Conservation (phyloP, 176 grass and related monocot genomes). For the Hordeum marinum region DNA sequence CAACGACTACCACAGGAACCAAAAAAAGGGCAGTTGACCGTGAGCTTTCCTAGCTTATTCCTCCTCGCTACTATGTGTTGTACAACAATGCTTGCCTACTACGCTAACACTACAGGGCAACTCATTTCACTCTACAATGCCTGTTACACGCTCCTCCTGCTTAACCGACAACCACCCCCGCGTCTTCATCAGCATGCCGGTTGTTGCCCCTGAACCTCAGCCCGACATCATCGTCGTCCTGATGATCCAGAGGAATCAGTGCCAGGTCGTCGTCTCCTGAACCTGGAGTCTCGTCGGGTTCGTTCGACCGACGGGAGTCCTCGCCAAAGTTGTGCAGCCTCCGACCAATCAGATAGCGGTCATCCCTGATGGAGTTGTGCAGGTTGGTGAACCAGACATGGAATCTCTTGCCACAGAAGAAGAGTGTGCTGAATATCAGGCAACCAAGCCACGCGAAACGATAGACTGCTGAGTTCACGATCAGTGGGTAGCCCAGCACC, state of each 20-base stretch:
- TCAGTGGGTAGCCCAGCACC: constrained; percentile 72
- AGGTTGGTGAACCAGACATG: constrained; percentile 94
- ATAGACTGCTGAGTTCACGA: constrained; percentile 90
- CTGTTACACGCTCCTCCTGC: neutral
- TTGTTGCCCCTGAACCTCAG: constrained; percentile 59
- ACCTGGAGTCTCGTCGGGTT: neutral
- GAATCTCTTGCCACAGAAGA: constrained; percentile 87
- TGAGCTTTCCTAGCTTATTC: neutral
- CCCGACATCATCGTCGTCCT: constrained; percentile 47
- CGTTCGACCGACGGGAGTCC: constrained; percentile 6
- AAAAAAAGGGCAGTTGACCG: neutral
- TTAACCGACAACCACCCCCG: constrained; percentile 19
- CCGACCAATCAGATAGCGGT: constrained; percentile 88
- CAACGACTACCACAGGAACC: neutral
- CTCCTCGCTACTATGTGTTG: constrained; percentile 7
- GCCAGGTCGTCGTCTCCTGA: constrained; percentile 11
- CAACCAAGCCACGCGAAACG: constrained; percentile 95
- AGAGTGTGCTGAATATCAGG: constrained; percentile 54
- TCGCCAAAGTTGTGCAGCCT: constrained; percentile 94
- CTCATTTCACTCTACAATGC: constrained; percentile 15
- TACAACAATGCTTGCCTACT: constrained; percentile 4
- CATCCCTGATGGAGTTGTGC: constrained; percentile 95
- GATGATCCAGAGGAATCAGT: constrained; percentile 36
- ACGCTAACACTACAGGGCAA: neutral
- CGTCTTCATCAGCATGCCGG: constrained; percentile 41